Evolutionary conservation across 1,284 basidiomycete genomes (phyloP), one percentile per base, ranked within the genome.

Genomic region (Fistulina hepatica): DNA sequence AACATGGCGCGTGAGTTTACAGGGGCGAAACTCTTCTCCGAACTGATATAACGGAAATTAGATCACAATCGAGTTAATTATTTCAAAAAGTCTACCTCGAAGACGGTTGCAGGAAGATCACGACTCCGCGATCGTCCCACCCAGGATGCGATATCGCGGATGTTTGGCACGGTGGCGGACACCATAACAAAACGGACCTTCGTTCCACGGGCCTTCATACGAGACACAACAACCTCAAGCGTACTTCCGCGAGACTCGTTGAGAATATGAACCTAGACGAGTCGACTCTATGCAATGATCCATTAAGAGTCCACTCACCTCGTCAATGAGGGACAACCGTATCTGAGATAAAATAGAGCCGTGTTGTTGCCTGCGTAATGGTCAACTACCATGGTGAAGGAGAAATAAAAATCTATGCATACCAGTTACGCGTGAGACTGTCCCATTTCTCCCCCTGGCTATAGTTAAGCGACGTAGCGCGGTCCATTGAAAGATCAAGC

Each of bases 131-230:
- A 49, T 21, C 60, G 61, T n/a, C 83, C 81, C 35, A 97, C 78
- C 94, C 93, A 97, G 33, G 64, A 58, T 0, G 91, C 91, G 19
- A 98, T 76, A 51, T 98, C 94, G 26, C 75, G 65, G 37, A 93
- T 82, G 49, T 98, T 98, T 0, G 94, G 94, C 8, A 91, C 83
- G 0, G 94, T 97, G 2, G 94, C 94, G 1, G 91, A 94, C 20
- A 97, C 76, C 5, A 94, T 74, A 20, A 97, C 63, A 52, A 97
- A 89, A 5, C 93, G 77, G 15, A 88, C 76, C 2, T 62, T 58
- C 2, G 65, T 63, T n/a, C 74, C 76, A 4, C 75, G 73, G 3
- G 75, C 61, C 57, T 83, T 90, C 85, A 95, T 94, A n/a, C 94
- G 76, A 2, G 89, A 84, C 21, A 95, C 71, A 6, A 97, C 75